phyloP scores from a whole-genome alignment of 148 eudicot species.

The Bassia scoparia region DNA sequence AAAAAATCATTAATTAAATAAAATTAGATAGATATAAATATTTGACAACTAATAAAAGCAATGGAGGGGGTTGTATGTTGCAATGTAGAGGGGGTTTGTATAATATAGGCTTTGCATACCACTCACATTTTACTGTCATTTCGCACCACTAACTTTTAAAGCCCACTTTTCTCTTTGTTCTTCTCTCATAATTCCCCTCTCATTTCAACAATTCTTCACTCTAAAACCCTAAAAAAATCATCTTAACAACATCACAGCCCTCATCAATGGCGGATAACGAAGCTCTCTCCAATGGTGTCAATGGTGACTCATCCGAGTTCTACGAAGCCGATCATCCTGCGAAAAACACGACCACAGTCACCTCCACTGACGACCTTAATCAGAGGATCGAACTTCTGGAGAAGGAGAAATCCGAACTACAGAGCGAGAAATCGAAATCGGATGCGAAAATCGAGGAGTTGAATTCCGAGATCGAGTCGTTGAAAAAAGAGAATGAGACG shows the following conservation, averaged over 20 bases:
- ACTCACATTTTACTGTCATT: too few relatives aligned
- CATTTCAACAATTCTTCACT: too few relatives aligned
- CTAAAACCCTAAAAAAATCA: too few relatives aligned
- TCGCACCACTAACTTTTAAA: too few relatives aligned
- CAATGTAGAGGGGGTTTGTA: too few relatives aligned
- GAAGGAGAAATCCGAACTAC: constrained; percentile 20
- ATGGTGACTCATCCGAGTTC: constrained; percentile 10
- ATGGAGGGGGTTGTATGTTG: too few relatives aligned
- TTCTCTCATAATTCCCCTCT: not conserved
- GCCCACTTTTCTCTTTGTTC: not conserved
- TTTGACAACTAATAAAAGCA: too few relatives aligned
- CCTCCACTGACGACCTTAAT: constrained; percentile 13
- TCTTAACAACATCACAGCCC: not conserved
- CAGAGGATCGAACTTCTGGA: constrained; percentile 22
- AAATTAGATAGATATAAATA: too few relatives aligned
- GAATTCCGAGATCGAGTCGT: constrained; percentile 17
- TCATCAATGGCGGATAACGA: constrained; percentile 30
- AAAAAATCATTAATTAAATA: too few relatives aligned
- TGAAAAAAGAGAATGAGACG: constrained; percentile 13
- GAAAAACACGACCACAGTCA: constrained; percentile 6
- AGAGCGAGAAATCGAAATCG: constrained; percentile 18
- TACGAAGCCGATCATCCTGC: constrained; percentile 24
- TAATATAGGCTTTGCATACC: too few relatives aligned
- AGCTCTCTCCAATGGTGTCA: constrained; percentile 15
- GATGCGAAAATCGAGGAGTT: not conserved